Percentiles rank a stretch among this genome's conserved stretches.
Evolutionary conservation across 768 basidiomycete species (phyloP).

Genomic region (Wakefieldia striispora): DNA sequence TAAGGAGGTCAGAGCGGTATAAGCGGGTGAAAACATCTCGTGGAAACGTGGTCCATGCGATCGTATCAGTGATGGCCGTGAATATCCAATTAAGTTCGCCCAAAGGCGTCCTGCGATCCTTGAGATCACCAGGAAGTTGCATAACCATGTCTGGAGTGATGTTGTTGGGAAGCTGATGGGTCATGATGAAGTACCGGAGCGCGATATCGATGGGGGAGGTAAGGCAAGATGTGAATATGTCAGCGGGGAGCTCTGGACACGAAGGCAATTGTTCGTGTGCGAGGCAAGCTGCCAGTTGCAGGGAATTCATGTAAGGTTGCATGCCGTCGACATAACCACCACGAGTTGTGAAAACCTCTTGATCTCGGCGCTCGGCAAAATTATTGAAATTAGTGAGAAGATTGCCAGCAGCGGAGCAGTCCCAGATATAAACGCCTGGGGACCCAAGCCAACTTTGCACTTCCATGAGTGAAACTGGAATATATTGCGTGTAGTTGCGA

Average conservation of each 20-base stretch:
- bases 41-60: conserved; percentile 98
- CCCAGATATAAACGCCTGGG: conserved; percentile 98
- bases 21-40: conserved; percentile 90
- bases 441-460: conserved; percentile 92
- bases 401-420: conserved; percentile 96
- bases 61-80: conserved; percentile 97
- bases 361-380: conserved; percentile 73
- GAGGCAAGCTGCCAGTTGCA: conserved; percentile 93
- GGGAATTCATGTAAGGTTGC: conserved; percentile 78
- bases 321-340: conserved; percentile 58
- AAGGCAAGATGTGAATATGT: conserved; percentile 95
- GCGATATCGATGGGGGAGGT: conserved; percentile 99
- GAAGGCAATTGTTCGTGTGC: conserved; percentile 91
- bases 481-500: conserved; percentile 95
- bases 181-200: conserved; percentile 89
- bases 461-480: conserved; percentile 92
- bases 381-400: conserved; percentile 86
- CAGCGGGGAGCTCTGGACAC: conserved; percentile 94
- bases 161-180: conserved; percentile 78
- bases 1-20: conserved; percentile 92
- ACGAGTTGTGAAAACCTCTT: conserved; percentile 55
- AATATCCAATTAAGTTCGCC: conserved; percentile 99
- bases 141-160: conserved; percentile 87
- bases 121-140: conserved; percentile 94
- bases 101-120: conserved; percentile 92